phyloP scores from a whole-genome alignment of 2,329 filamentous ascomycete species.

The Fusarium zealandicum region DNA sequence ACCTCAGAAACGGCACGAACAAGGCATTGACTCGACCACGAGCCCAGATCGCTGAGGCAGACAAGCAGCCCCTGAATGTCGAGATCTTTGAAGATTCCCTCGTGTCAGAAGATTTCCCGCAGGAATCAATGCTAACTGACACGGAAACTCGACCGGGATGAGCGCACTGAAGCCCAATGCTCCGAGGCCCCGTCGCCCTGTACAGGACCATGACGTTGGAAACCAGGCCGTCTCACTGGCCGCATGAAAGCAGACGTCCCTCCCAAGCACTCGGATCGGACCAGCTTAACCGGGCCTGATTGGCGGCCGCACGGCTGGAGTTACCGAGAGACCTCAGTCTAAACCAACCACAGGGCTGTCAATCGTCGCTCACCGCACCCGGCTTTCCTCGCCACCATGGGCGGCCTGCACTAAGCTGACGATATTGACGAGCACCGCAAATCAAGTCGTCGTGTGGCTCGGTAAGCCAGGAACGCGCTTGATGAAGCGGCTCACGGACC shows the following conservation, averaged over 20 bases:
- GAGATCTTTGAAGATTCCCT: slow-evolving; percentile 6
- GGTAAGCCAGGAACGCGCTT: slow-evolving; percentile 17
- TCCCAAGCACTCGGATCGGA: slow-evolving; percentile 36
- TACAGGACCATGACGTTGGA: slow-evolving; percentile 23
- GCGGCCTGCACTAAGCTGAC: slow-evolving; percentile 40
- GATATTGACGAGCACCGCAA: slow-evolving; percentile 21
- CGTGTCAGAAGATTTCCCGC: neutral
- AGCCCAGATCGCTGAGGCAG: slow-evolving; percentile 21
- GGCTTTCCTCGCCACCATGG: slow-evolving; percentile 33
- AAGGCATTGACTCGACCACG: slow-evolving; percentile 29
- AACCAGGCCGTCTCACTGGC: slow-evolving; percentile 21
- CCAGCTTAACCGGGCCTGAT: slow-evolving; percentile 41
- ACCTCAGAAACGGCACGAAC: slow-evolving; percentile 22
- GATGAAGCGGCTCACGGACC: slow-evolving; percentile 14
- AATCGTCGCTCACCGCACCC: slow-evolving; percentile 31
- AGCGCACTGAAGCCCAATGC: slow-evolving; percentile 7
- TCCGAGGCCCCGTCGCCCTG: neutral
- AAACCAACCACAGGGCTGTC: slow-evolving; percentile 27
- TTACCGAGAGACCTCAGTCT: slow-evolving; percentile 25
- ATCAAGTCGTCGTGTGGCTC: slow-evolving; percentile 18
- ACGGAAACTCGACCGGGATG: neutral
- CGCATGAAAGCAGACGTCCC: slow-evolving; percentile 28
- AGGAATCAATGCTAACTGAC: neutral
- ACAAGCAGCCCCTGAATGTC: slow-evolving; percentile 6
- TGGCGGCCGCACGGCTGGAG: slow-evolving; percentile 37